A percentile compares a stretch with the other conserved stretches of the same genome.
These are phyloP conservation scores for Monascus ruber DNA, from an alignment of 2,329 filamentous ascomycete genomes.

Conservation along the genomic window DNA sequence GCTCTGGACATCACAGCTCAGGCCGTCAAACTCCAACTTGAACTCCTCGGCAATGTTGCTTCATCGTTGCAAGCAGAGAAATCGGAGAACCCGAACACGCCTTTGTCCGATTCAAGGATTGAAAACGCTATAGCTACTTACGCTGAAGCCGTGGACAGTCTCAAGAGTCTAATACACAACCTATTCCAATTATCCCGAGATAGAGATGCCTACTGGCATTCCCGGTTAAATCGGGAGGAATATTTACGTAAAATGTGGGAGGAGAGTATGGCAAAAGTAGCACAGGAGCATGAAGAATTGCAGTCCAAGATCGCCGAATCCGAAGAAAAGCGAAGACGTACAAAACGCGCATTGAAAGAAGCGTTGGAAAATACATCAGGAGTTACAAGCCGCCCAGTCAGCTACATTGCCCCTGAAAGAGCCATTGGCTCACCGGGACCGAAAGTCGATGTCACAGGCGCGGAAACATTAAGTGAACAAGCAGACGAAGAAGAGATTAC, in stretches of 20 bases:
- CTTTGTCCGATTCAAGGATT: slow-evolving; percentile 66
- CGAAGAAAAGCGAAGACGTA: slow-evolving; percentile 77
- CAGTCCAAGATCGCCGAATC: slow-evolving; percentile 80
- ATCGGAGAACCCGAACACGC: slow-evolving; percentile 54
- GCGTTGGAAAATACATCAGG: slow-evolving; percentile 53
- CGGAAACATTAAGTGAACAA: no score
- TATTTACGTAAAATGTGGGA: slow-evolving; percentile 96
- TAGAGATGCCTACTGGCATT: slow-evolving; percentile 94
- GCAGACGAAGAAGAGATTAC: not conserved
- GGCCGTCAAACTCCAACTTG: slow-evolving; percentile 83
- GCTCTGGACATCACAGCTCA: slow-evolving; percentile 96
- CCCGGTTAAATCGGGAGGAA: slow-evolving; percentile 78
- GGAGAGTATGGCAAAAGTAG: slow-evolving; percentile 97
- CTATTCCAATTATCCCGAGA: slow-evolving; percentile 86
- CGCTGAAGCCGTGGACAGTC: slow-evolving; percentile 75
- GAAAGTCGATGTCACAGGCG: no score
- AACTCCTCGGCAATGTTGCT: slow-evolving; percentile 77
- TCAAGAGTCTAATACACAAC: slow-evolving; percentile 75
- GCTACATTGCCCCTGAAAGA: slow-evolving; percentile 7
- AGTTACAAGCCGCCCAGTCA: slow-evolving; percentile 29
- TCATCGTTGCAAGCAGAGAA: slow-evolving; percentile 66
- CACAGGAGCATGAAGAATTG: slow-evolving; percentile 81
- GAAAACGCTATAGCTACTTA: slow-evolving; percentile 73
- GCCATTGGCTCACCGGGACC: no score
- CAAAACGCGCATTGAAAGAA: slow-evolving; percentile 80